Evolutionary conservation across 1,284 basidiomycete species (phyloP), one percentile per base, ranked within the genome.

Genomic region (Tetrapyrgos nigripes): DNA sequence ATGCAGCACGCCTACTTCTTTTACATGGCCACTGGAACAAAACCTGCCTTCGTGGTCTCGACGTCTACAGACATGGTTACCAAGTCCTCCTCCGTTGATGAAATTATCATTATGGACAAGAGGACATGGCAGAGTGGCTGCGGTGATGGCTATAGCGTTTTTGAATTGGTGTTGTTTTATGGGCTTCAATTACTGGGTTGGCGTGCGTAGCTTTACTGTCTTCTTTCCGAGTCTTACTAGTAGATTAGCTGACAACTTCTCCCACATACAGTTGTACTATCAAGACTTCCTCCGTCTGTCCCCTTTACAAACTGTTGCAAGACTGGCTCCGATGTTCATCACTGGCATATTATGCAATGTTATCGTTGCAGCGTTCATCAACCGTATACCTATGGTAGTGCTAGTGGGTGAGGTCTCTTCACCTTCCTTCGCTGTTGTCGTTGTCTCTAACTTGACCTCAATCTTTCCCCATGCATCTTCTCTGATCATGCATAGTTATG

Each of bases 121-220:
- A 54, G 57, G 63, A 27, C 50, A 46, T 9, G 53, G 44, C 44
- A 2, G 17, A 17, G 56, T 61, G 26, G 51, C 43, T 27, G 60
- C 71, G 28, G 4, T 75, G 79, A 66, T 72, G 82, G 78, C 61
- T 10, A 65, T 63, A 67, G 77, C 76, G 52, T 69, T 68, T 53
- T 67, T 3, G 78, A 78, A 62, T 71, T 75, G 35, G 71, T 64
- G 56, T 24, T 58, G 53, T n/a, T 62, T 62, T 24, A 33, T 59
- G 28, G 53, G 48, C 8, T 62, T 57, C 53, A 55, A 40, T 8
- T 59, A 59, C 21, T 62, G 61, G 61, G 44, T 47, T 24, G 29
- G 50, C 3, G 60, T 61, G 29, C 50, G 56, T 31, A 6, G 29
- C 79, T 9, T n/a, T 40, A 11, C 4, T n/a, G 19, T 40, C 37